These are phyloP conservation scores for Cadophora sp. DNA, from an alignment of 2,329 filamentous ascomycete genomes.

Conservation along the genomic window DNA sequence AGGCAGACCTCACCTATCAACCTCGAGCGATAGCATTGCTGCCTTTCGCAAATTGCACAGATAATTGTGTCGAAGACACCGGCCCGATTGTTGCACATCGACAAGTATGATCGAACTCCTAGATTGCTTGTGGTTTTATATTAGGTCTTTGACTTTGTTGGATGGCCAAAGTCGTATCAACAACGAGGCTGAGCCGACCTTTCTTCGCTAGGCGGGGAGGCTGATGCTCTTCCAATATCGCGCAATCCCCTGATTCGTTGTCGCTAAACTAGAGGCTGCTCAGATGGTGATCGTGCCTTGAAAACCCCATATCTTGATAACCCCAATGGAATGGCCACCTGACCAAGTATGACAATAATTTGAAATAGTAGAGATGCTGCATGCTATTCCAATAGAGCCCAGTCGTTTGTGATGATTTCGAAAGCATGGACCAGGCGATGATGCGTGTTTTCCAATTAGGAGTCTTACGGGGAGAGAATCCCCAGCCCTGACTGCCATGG, in stretches of 20 bases:
- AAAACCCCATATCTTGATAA: neutral
- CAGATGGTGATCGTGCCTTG: neutral
- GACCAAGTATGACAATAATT: neutral
- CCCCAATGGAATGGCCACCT: neutral
- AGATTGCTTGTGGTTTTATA: neutral
- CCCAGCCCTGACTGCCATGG: neutral
- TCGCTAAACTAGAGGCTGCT: neutral
- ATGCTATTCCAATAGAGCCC: neutral
- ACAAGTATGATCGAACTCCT: neutral
- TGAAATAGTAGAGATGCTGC: neutral
- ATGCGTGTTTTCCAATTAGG: neutral
- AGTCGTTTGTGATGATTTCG: neutral
- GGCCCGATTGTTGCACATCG: neutral
- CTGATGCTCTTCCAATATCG: neutral
- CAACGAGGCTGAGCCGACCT: neutral
- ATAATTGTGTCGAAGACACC: neutral
- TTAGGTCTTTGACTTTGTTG: neutral
- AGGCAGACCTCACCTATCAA: neutral
- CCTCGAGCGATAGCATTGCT: neutral
- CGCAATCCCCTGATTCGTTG: neutral
- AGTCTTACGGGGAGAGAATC: neutral
- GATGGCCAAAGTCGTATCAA: neutral
- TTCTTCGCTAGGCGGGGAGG: neutral
- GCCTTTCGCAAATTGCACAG: neutral
- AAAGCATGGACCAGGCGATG: slow-evolving; percentile 1